Conservation (phyloP, 2,329 filamentous ascomycete species). For the Sarocladium brachiariae region DNA sequence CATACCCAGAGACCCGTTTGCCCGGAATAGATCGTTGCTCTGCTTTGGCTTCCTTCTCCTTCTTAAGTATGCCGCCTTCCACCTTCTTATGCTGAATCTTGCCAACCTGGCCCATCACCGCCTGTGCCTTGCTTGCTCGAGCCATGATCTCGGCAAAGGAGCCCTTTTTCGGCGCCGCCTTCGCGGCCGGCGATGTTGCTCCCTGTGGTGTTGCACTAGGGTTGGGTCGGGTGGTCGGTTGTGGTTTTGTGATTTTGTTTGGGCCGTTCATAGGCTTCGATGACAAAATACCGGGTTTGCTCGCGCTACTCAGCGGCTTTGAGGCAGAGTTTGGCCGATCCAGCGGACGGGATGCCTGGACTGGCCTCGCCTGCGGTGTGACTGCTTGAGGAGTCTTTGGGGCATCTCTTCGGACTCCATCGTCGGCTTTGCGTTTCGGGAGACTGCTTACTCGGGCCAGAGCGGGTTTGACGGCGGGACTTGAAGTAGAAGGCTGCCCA, state of each 20-base stretch:
- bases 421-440: constrained; percentile 52
- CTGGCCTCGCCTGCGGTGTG: constrained; percentile 13
- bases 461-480: background rate
- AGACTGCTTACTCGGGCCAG: constrained; percentile 2
- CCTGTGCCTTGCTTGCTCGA: constrained; percentile 60
- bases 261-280: constrained; percentile 20
- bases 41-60: constrained; percentile 32
- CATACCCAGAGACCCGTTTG: constrained; percentile 20
- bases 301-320: background rate
- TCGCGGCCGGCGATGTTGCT: constrained; percentile 32
- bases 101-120: constrained; percentile 53
- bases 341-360: constrained; percentile 18
- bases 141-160: constrained; percentile 70
- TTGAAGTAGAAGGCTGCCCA: constrained; percentile 32
- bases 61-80: constrained; percentile 49
- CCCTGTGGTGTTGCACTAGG: constrained; percentile 18
- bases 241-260: constrained; percentile 18
- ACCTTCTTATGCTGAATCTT: constrained; percentile 70
- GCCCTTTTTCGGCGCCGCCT: constrained; percentile 58
- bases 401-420: constrained; percentile 34
- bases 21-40: constrained; percentile 24
- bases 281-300: constrained; percentile 15
- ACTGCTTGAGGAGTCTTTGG: constrained; percentile 35
- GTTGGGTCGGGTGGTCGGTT: constrained; percentile 9
- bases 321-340: constrained; percentile 17